These are phyloP conservation scores for Allium sativum DNA, from an alignment of 106 monocot genomes.

Conservation along the genomic window DNA sequence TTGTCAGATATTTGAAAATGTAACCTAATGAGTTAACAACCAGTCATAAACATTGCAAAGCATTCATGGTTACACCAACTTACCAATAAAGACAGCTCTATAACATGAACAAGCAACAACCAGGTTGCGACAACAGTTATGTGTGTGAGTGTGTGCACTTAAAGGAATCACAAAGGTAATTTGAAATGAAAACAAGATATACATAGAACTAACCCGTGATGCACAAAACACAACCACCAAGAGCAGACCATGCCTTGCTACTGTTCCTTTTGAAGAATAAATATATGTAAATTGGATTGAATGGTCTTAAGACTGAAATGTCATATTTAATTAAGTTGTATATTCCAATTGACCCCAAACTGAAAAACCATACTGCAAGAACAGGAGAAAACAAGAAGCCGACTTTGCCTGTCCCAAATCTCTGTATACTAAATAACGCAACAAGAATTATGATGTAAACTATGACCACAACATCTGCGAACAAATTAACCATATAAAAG, in stretches of 20 bases:
- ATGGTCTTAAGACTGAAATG: constrained; percentile 54
- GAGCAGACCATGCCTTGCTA: constrained; percentile 72
- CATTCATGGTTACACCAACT: too few relatives aligned
- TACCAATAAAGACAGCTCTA: too few relatives aligned
- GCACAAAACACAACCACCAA: constrained; percentile 90
- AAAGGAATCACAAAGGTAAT: not conserved
- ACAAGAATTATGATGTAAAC: constrained; percentile 55
- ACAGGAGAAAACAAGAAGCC: constrained; percentile 75
- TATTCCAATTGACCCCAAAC: constrained; percentile 72
- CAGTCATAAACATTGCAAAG: too few relatives aligned
- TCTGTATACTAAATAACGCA: constrained; percentile 76
- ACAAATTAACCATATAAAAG: constrained; percentile 7
- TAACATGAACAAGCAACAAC: too few relatives aligned
- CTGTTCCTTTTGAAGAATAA: constrained; percentile 63
- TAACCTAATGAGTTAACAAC: too few relatives aligned
- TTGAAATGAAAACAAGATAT: not conserved
- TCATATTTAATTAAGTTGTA: constrained; percentile 74
- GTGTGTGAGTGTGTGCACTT: not conserved
- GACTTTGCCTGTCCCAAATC: constrained; percentile 89
- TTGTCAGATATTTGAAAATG: too few relatives aligned
- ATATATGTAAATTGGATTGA: constrained; percentile 81
- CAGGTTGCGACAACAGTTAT: too few relatives aligned
- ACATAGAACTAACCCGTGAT: constrained; percentile 49
- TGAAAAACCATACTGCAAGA: constrained; percentile 81
- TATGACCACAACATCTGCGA: constrained; percentile 68